Conservation (phyloP, 352 stramenopile species). For the Globisporangium takayamanum region DNA sequence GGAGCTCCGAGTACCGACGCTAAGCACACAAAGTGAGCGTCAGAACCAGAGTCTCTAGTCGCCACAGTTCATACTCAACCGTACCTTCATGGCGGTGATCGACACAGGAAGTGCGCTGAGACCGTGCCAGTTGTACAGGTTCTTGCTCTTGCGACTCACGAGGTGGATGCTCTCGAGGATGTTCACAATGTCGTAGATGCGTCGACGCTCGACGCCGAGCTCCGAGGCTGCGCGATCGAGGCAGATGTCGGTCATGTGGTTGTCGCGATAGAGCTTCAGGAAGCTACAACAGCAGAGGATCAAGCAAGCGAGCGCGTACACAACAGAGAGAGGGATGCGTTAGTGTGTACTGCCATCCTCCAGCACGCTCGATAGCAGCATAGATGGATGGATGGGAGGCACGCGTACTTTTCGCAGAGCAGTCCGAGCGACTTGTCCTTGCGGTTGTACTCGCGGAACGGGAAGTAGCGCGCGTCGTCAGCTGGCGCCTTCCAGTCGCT, state of each 20-base stretch:
- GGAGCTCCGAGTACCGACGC: slow-evolving; percentile 39
- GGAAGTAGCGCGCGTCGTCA: slow-evolving; percentile 45
- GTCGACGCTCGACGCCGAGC: slow-evolving; percentile 87
- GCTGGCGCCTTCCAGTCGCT: slow-evolving; percentile 25
- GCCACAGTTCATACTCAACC: not conserved
- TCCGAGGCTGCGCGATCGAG: slow-evolving; percentile 59
- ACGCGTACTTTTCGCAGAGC: slow-evolving; percentile 76
- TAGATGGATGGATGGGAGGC: not conserved
- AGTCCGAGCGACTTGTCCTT: slow-evolving; percentile 85
- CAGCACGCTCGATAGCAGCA: not conserved
- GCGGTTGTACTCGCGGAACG: slow-evolving; percentile 82
- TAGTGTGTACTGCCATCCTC: not conserved
- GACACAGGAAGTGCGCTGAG: slow-evolving; percentile 54
- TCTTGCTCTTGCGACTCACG: slow-evolving; percentile 94
- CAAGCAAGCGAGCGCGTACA: not conserved
- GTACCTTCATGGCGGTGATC: slow-evolving; percentile 71
- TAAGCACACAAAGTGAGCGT: slow-evolving; percentile 6
- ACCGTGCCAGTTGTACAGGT: slow-evolving; percentile 92
- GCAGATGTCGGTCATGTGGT: slow-evolving; percentile 71
- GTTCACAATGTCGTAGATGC: slow-evolving; percentile 98
- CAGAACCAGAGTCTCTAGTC: not conserved
- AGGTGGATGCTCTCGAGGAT: slow-evolving; percentile 95
- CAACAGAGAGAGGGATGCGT: not conserved
- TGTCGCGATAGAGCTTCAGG: slow-evolving; percentile 61
- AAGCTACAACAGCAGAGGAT: slow-evolving; percentile 33